Percentiles rank a stretch among this genome's conserved stretches.
Conservation (phyloP, 768 basidiomycete genomes). For the Holtermannia corniformis region DNA sequence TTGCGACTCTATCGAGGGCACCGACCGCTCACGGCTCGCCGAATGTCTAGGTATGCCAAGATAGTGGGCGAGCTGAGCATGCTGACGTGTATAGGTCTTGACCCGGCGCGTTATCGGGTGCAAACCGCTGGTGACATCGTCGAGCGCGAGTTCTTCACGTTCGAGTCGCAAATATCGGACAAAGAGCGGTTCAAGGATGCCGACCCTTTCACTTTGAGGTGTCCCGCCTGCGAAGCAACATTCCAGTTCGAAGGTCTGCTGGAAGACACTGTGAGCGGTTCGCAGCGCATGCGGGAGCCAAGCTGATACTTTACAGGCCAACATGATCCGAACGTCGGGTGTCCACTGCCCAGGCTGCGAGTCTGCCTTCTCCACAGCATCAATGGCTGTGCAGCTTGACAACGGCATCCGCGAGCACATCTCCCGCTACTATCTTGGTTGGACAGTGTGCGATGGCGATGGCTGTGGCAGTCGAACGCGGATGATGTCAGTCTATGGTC, state of each 20-base stretch:
- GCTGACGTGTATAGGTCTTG: constrained; percentile 29
- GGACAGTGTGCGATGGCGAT: constrained; percentile 76
- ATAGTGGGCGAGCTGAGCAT: constrained; percentile 5
- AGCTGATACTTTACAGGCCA: constrained; percentile 47
- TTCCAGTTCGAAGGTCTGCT: constrained; percentile 37
- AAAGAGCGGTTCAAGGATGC: constrained; percentile 74
- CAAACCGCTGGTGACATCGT: constrained; percentile 40
- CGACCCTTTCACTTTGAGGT: constrained; percentile 62
- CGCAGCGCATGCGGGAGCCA: neutral
- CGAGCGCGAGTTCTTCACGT: constrained; percentile 61
- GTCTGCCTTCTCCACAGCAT: constrained; percentile 48
- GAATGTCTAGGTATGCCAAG: constrained; percentile 80
- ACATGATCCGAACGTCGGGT: constrained; percentile 57
- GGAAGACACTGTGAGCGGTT: constrained; percentile 41
- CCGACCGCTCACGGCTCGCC: constrained; percentile 79
- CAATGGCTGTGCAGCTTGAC: constrained; percentile 76
- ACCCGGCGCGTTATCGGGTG: constrained; percentile 36
- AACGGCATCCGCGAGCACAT: constrained; percentile 70
- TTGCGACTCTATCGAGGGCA: constrained; percentile 93
- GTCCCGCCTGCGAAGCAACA: constrained; percentile 58
- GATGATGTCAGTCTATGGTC: constrained; percentile 86
- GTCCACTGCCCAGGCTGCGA: constrained; percentile 63
- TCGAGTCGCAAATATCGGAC: constrained; percentile 85
- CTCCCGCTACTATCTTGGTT: constrained; percentile 74
- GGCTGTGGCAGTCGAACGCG: constrained; percentile 78